These are phyloP conservation scores for Citrus maxima DNA, from an alignment of 345 rosid genomes.

Conservation along the genomic window DNA sequence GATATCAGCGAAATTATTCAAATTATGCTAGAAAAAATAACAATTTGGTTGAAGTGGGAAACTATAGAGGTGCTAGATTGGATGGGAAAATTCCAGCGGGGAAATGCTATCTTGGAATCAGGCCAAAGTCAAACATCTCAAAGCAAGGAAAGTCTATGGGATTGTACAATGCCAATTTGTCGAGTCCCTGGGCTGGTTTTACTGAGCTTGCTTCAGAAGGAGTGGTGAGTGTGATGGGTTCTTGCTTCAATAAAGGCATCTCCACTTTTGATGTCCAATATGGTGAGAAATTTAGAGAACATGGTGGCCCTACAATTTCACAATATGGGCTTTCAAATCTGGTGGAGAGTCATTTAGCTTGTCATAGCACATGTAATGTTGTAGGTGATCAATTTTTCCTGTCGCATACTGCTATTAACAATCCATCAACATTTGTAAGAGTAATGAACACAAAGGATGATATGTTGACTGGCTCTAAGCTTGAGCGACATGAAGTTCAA, in stretches of 20 bases:
- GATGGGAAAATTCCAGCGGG: slow-evolving; percentile 13
- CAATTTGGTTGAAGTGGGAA: slow-evolving; percentile 3
- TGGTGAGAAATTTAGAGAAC: background rate
- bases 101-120: slow-evolving; percentile 12
- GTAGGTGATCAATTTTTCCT: slow-evolving; percentile 3
- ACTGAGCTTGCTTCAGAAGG: background rate
- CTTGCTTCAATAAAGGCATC: background rate
- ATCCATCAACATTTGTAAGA: background rate
- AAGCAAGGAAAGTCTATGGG: slow-evolving; percentile 19
- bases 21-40: slow-evolving; percentile 7
- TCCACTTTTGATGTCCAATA: background rate
- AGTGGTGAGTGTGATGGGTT: background rate
- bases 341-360: slow-evolving; percentile 15
- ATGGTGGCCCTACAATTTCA: background rate
- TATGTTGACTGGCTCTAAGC: slow-evolving; percentile 12
- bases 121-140: slow-evolving; percentile 16
- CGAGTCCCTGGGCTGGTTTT: slow-evolving; percentile 3
- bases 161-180: background rate
- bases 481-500: background rate
- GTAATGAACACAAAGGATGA: slow-evolving; percentile 12
- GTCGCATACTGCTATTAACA: background rate
- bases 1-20: slow-evolving; percentile 15
- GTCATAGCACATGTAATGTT: background rate
- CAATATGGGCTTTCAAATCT: slow-evolving; percentile 1
- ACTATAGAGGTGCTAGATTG: slow-evolving; percentile 6